phyloP scores from a whole-genome alignment of 768 basidiomycete species.

The Mycena kentingensis region DNA sequence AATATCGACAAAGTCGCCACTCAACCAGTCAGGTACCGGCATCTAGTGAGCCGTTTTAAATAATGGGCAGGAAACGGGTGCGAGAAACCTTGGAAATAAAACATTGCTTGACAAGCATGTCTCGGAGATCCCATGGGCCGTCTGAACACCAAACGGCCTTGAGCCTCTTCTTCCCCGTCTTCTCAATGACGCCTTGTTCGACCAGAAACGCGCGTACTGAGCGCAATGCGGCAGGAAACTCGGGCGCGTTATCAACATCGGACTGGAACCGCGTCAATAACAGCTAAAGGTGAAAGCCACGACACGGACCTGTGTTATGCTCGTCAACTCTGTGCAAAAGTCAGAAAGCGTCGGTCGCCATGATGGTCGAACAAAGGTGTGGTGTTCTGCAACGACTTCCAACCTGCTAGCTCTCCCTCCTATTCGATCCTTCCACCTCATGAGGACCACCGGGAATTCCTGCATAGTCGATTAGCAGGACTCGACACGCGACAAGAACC shows the following conservation, averaged over 20 bases:
- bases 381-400: conserved; percentile 78
- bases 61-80: conserved; percentile 5
- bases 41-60: conserved; percentile 42
- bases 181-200: conserved; percentile 69
- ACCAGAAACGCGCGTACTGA: conserved; percentile 68
- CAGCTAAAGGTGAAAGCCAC: conserved; percentile 6
- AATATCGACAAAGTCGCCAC: conserved; percentile 74
- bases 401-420: conserved; percentile 58
- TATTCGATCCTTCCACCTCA: conserved; percentile 75
- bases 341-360: conserved; percentile 80
- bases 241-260: conserved; percentile 78
- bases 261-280: conserved; percentile 44
- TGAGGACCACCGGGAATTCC: conserved; percentile 93
- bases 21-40: conserved; percentile 71
- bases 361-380: conserved; percentile 83
- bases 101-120: conserved; percentile 88
- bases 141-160: conserved; percentile 85
- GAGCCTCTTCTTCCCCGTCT: conserved; percentile 54
- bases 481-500: conserved; percentile 22
- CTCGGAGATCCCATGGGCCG: conserved; percentile 80
- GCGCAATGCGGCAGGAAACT: conserved; percentile 68
- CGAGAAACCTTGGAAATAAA: conserved; percentile 74
- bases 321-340: conserved; percentile 88
- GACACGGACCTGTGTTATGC: conserved; percentile 82
- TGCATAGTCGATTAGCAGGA: conserved; percentile 32